Conservation (phyloP, 371 early-diverging fungal genomes). For the Massospora cicadina region DNA sequence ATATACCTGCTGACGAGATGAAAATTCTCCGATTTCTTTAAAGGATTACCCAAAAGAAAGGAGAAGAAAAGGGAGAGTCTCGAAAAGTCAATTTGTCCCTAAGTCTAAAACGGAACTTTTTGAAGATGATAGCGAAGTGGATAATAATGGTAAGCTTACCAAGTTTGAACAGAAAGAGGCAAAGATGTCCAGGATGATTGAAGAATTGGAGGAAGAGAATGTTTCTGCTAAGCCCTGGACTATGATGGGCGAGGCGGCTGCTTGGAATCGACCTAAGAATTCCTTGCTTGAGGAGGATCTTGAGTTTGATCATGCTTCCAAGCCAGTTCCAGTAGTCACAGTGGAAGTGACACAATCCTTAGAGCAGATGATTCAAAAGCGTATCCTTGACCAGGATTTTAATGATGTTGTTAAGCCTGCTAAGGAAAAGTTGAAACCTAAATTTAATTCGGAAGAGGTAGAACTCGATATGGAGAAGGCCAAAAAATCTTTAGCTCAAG, state of each 20-base stretch:
- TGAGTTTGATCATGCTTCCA: slow-evolving; percentile 75
- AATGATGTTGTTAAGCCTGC: slow-evolving; percentile 66
- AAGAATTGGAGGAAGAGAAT: slow-evolving; percentile 68
- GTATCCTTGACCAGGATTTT: slow-evolving; percentile 57
- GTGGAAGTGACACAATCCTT: slow-evolving; percentile 73
- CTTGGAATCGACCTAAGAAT: slow-evolving; percentile 70
- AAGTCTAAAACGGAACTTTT: slow-evolving; percentile 18
- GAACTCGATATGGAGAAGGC: slow-evolving; percentile 68
- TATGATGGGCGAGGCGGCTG: slow-evolving; percentile 57
- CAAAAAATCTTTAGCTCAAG: slow-evolving; percentile 69
- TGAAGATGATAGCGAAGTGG: slow-evolving; percentile 11
- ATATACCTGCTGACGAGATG: slow-evolving; percentile 25
- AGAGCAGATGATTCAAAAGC: slow-evolving; percentile 82
- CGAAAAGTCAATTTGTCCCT: no score
- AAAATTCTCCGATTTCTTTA: slow-evolving; percentile 13
- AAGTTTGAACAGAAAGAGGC: slow-evolving; percentile 58
- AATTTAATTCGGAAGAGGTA: slow-evolving; percentile 43
- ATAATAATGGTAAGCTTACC: slow-evolving; percentile 26
- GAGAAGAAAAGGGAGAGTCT: slow-evolving; percentile 18
- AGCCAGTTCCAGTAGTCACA: slow-evolving; percentile 89
- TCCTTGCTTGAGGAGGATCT: slow-evolving; percentile 85
- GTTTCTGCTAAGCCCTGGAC: slow-evolving; percentile 75
- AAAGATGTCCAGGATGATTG: slow-evolving; percentile 43
- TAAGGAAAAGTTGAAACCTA: slow-evolving; percentile 44
- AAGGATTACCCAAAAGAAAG: background rate